A percentile compares a stretch with the other conserved stretches of the same genome.
These are phyloP conservation scores for Boletus tomentosulus DNA, from an alignment of 768 basidiomycete species.

Conservation along the genomic window DNA sequence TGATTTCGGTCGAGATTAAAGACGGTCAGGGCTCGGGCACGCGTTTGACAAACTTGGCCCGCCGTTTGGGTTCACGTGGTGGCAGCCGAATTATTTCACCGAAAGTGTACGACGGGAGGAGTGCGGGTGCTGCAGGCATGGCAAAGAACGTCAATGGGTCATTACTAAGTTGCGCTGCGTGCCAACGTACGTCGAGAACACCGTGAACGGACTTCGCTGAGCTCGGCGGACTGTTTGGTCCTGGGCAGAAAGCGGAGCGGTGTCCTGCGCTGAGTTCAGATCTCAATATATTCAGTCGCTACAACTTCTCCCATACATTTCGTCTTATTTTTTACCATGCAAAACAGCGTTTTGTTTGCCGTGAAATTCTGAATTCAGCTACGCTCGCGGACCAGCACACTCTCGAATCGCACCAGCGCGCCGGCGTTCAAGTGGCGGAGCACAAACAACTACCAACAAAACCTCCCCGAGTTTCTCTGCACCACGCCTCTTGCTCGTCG, in stretches of 20 bases:
- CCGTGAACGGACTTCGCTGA: conserved; percentile 29
- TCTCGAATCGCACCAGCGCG: background rate
- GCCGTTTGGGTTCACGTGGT: conserved; percentile 33
- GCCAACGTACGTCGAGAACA: conserved; percentile 23
- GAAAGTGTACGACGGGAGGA: conserved; percentile 23
- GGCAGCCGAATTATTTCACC: conserved; percentile 29
- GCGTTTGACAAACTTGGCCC: conserved; percentile 35
- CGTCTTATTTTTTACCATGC: no score
- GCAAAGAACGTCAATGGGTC: conserved; percentile 23
- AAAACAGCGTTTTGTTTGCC: no score
- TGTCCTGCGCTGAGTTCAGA: conserved; percentile 25
- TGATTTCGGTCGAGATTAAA: conserved; percentile 33
- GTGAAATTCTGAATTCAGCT: background rate
- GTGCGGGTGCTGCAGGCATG: conserved; percentile 19
- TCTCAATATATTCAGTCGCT: no score
- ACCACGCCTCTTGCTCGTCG: conserved; percentile 31
- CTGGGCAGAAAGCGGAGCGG: conserved; percentile 18
- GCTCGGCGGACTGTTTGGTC: conserved; percentile 33
- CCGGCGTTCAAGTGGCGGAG: conserved; percentile 8
- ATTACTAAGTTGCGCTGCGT: conserved; percentile 12
- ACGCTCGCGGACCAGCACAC: background rate
- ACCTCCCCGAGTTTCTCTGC: conserved; percentile 23
- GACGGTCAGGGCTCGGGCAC: conserved; percentile 27
- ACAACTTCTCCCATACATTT: no score
- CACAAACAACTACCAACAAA: conserved; percentile 22